Percentiles rank a stretch among this genome's conserved stretches.
phyloP scores from a whole-genome alignment of 1,139 yeast genomes.

The Taphrina wiesneri region DNA sequence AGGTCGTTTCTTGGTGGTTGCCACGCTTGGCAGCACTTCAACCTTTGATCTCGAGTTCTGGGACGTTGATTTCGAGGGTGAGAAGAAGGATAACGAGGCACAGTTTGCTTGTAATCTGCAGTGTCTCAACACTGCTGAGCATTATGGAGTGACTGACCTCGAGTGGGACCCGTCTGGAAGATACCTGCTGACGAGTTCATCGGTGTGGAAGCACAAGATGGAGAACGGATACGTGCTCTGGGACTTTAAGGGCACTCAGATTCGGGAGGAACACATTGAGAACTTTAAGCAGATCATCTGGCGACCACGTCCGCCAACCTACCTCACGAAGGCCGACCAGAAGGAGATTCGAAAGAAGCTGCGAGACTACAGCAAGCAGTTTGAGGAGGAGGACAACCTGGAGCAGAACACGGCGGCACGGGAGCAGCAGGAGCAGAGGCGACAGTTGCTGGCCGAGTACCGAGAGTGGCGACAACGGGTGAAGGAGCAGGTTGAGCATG shows the following conservation, averaged over 20 bases:
- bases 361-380: conserved; percentile 86
- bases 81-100: conserved; percentile 51
- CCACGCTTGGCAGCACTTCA: conserved; percentile 62
- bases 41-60: conserved; percentile 76
- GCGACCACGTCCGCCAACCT: conserved; percentile 94
- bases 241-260: conserved; percentile 75
- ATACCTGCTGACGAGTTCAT: conserved; percentile 82
- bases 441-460: conserved; percentile 85
- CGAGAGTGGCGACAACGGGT: conserved; percentile 64
- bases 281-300: conserved; percentile 87
- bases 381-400: conserved; percentile 94
- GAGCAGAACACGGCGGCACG: conserved; percentile 92
- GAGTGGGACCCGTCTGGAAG: conserved; percentile 98
- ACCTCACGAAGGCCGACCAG: conserved; percentile 73
- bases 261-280: conserved; percentile 75
- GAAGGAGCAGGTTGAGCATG: conserved; percentile 43
- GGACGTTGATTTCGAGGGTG: conserved; percentile 83
- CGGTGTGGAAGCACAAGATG: conserved; percentile 75
- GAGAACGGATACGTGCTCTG: conserved; percentile 89
- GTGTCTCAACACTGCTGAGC: conserved; percentile 63
- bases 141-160: conserved; percentile 77
- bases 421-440: conserved; percentile 83
- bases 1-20: conserved; percentile 84
- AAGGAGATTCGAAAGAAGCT: conserved; percentile 89
- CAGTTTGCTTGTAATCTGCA: conserved; percentile 61